Conservation (phyloP, 768 basidiomycete genomes). For the Kondoa subrosea region DNA sequence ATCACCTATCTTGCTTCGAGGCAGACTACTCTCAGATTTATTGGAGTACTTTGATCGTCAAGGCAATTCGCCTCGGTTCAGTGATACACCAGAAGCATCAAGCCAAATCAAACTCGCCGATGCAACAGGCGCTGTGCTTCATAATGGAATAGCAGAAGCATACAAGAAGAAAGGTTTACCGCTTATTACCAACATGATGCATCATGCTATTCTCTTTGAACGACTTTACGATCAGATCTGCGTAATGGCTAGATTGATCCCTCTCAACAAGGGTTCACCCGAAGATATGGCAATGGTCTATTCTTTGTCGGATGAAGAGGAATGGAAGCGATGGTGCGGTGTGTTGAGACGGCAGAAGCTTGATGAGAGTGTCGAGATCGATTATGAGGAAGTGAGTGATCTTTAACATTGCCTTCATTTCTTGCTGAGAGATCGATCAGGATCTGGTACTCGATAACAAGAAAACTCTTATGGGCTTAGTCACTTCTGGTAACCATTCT, state of each 20-base stretch:
- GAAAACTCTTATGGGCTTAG: conserved; percentile 46
- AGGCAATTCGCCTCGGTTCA: too few relatives aligned
- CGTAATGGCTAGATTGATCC: conserved; percentile 47
- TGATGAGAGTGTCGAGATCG: conserved; percentile 21
- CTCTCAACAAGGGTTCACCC: conserved; percentile 53
- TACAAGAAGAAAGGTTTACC: too few relatives aligned
- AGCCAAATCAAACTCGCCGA: too few relatives aligned
- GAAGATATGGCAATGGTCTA: conserved; percentile 61
- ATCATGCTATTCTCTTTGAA: not conserved
- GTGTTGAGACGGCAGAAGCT: conserved; percentile 28
- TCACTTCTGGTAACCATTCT: conserved; percentile 70
- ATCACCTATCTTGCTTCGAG: not conserved
- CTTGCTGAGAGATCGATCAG: conserved; percentile 14
- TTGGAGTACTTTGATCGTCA: conserved; percentile 1
- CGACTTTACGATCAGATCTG: conserved; percentile 38
- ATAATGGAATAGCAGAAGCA: too few relatives aligned
- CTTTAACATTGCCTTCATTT: not conserved
- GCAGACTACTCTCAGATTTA: not conserved
- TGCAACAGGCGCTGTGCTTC: too few relatives aligned
- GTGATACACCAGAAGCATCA: too few relatives aligned
- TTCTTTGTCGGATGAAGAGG: conserved; percentile 42
- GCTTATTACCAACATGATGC: too few relatives aligned
- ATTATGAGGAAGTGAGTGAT: conserved; percentile 16
- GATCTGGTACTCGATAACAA: not conserved
- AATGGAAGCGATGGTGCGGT: conserved; percentile 40